phyloP scores from a whole-genome alignment of 2,329 filamentous ascomycete genomes.

The Fusarium solani-melongenae region DNA sequence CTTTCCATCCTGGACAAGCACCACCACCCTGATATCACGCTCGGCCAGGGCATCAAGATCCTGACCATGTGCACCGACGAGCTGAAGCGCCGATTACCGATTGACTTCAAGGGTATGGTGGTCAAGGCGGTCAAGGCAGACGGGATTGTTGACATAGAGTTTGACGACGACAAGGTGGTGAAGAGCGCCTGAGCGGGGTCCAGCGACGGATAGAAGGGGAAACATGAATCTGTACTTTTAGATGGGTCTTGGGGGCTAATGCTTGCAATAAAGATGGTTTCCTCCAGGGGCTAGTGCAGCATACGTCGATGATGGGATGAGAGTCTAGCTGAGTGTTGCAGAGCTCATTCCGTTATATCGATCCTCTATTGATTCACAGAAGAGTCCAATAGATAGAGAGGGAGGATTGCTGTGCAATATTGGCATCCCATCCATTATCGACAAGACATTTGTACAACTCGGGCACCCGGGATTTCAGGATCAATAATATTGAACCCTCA shows the following conservation, averaged over 20 bases:
- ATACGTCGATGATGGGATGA: not conserved
- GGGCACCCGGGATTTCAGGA: not conserved
- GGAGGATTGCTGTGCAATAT: not conserved
- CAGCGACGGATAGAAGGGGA: conserved; percentile 26
- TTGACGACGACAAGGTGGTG: conserved; percentile 82
- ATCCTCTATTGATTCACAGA: not conserved
- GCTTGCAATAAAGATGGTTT: conserved; percentile 40
- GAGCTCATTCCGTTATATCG: not conserved
- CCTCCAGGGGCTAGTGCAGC: conserved; percentile 20
- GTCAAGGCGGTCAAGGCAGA: conserved; percentile 98
- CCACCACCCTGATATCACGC: conserved; percentile 92
- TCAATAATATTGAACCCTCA: not conserved
- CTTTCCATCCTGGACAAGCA: conserved; percentile 98
- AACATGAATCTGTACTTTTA: conserved; percentile 53
- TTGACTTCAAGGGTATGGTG: conserved; percentile 97
- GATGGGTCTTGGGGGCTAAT: conserved; percentile 38
- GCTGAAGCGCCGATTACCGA: conserved; percentile 93
- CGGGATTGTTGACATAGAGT: conserved; percentile 85
- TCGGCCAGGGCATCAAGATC: conserved; percentile 91
- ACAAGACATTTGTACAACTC: not conserved
- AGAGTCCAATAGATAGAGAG: not conserved
- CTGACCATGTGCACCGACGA: conserved; percentile 96
- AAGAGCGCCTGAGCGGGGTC: conserved; percentile 62
- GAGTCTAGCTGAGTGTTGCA: not conserved
- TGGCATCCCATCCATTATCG: not conserved